These are phyloP conservation scores for Rachicladosporium sp. DNA, from an alignment of 2,329 filamentous ascomycete genomes.

Conservation along the genomic window DNA sequence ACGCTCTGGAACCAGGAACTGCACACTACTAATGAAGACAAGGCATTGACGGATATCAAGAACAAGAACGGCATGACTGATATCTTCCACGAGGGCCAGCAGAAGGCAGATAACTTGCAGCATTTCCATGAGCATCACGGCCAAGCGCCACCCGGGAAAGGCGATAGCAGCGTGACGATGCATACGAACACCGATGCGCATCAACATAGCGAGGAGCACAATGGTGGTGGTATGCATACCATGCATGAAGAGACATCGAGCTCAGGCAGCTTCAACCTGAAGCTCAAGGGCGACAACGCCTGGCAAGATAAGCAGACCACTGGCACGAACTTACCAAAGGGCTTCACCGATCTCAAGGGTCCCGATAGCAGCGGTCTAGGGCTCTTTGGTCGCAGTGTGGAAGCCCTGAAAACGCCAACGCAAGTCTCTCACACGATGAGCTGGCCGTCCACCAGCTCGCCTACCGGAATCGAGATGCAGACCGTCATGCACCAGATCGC, in stretches of 20 bases:
- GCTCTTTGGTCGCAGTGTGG: not conserved
- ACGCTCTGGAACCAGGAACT: not conserved
- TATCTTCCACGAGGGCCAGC: not conserved
- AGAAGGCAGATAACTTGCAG: not conserved
- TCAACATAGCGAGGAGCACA: slow-evolving; percentile 4
- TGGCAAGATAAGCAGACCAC: not conserved
- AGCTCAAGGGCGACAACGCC: not conserved
- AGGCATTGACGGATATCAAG: not conserved
- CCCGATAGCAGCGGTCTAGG: not conserved
- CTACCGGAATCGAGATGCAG: not conserved
- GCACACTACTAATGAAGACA: not conserved
- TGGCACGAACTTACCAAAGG: not conserved
- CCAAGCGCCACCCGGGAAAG: not conserved
- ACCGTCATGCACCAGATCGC: not conserved
- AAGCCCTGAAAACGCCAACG: not conserved
- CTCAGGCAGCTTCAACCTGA: not conserved
- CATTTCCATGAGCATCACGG: slow-evolving; percentile 1
- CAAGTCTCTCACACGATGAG: not conserved
- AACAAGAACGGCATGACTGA: not conserved
- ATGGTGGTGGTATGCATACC: slow-evolving; percentile 2
- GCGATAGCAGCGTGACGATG: not conserved
- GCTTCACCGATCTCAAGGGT: not conserved
- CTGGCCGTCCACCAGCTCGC: not conserved
- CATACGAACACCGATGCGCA: not conserved
- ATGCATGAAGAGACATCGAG: not conserved